These are phyloP conservation scores for Agaricus bisporus DNA, from an alignment of 768 basidiomycete genomes.

Conservation along the genomic window DNA sequence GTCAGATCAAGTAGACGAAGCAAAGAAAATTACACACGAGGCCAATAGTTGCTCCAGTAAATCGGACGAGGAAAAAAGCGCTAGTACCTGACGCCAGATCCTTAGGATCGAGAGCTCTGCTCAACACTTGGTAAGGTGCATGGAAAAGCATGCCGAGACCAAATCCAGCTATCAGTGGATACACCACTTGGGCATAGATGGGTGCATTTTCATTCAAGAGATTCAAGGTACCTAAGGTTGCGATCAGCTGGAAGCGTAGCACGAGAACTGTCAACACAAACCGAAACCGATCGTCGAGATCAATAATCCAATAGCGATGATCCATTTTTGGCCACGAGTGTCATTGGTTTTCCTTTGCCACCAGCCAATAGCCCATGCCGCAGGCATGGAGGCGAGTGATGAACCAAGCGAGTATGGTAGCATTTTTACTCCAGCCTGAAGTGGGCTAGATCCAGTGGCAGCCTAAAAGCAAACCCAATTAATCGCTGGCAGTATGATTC, in stretches of 20 bases:
- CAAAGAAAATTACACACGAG: conserved; percentile 41
- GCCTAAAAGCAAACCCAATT: conserved; percentile 35
- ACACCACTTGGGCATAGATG: conserved; percentile 39
- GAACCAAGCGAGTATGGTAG: conserved; percentile 84
- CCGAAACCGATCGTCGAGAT: conserved; percentile 72
- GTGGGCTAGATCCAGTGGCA: conserved; percentile 62
- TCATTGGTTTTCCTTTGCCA: conserved; percentile 51
- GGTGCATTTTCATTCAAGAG: conserved; percentile 50
- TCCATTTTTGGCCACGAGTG: conserved; percentile 59
- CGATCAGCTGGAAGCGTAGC: conserved; percentile 15
- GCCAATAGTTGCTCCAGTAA: conserved; percentile 80
- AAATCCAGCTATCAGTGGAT: conserved; percentile 66
- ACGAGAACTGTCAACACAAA: conserved; percentile 23
- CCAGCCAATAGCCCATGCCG: conserved; percentile 75
- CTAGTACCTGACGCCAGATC: conserved; percentile 77
- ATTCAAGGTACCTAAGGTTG: conserved; percentile 55
- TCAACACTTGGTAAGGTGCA: conserved; percentile 79
- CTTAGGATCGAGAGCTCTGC: conserved; percentile 52
- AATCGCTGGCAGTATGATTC: conserved; percentile 11
- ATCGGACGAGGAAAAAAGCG: conserved; percentile 83
- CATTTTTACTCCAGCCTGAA: conserved; percentile 68
- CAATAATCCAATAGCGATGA: conserved; percentile 57
- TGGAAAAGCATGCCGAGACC: conserved; percentile 84
- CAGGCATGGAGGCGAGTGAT: conserved; percentile 79
- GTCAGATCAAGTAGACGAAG: conserved; percentile 12